A percentile compares a stretch with the other conserved stretches of the same genome.
phyloP scores from a whole-genome alignment of 192 early-diverging fungal species.

The Spizellomyces punctatus region DNA sequence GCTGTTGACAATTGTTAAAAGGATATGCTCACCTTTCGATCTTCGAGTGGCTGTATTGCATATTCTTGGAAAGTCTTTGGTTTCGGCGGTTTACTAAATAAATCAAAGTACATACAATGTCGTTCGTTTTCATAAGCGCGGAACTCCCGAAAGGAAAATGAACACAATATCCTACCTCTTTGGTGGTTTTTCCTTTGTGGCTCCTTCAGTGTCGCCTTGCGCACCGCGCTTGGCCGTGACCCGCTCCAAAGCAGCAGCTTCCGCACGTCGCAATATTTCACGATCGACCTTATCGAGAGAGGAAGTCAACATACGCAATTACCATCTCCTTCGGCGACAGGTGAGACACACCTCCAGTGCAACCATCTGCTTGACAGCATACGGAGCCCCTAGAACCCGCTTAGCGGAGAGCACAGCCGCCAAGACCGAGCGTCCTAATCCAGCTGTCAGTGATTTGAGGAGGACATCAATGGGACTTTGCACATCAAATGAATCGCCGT shows the following conservation, averaged over 20 bases:
- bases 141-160: too few relatives aligned
- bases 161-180: too few relatives aligned
- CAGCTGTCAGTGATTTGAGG: slow-evolving; percentile 4
- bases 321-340: too few relatives aligned
- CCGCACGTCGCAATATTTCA: slow-evolving; percentile 21
- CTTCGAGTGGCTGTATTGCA: too few relatives aligned
- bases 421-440: neutral
- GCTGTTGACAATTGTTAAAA: neutral
- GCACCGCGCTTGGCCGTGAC: neutral
- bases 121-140: too few relatives aligned
- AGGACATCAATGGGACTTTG: slow-evolving; percentile 41
- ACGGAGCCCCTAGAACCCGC: slow-evolving; percentile 38
- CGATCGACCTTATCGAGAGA: slow-evolving; percentile 22
- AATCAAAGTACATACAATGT: too few relatives aligned
- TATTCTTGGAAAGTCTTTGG: too few relatives aligned
- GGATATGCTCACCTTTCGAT: too few relatives aligned
- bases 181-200: neutral
- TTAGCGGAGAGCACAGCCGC: neutral
- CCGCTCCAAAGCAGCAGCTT: slow-evolving; percentile 15
- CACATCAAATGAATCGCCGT: neutral
- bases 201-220: neutral
- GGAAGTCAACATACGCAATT: neutral
- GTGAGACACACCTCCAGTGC: slow-evolving; percentile 61
- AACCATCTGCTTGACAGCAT: slow-evolving; percentile 81
- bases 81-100: too few relatives aligned